These are phyloP conservation scores for Lipomyces yamanashiensis DNA, from an alignment of 805 yeast genomes.

Conservation along the genomic window DNA sequence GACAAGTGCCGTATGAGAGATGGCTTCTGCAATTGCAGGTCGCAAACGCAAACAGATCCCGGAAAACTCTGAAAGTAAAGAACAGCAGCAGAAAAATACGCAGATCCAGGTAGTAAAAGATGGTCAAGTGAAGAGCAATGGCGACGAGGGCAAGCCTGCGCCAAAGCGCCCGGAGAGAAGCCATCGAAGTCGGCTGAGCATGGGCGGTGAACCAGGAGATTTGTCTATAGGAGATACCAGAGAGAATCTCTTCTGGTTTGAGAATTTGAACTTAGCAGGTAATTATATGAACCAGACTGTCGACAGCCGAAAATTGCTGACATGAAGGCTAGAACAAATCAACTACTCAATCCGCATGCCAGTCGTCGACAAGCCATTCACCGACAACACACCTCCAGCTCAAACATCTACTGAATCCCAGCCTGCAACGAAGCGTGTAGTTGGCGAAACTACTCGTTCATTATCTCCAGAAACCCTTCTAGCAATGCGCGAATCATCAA, in stretches of 20 bases:
- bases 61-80: not conserved
- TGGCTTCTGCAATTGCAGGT: slow-evolving; percentile 4
- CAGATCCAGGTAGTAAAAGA: not conserved
- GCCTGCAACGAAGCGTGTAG: not conserved
- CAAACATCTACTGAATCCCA: not conserved
- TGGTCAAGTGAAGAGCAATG: not conserved
- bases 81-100: not conserved
- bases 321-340: slow-evolving; percentile 4
- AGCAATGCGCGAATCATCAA: slow-evolving; percentile 4
- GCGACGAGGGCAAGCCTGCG: not conserved
- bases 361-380: slow-evolving; percentile 9
- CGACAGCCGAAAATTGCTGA: not conserved
- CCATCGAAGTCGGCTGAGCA: not conserved
- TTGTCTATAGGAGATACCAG: not conserved
- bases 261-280: slow-evolving; percentile 17
- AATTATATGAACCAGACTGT: not conserved
- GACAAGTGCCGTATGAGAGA: not conserved
- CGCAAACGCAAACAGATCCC: not conserved
- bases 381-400: not conserved
- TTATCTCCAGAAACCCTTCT: not conserved
- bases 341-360: slow-evolving; percentile 11
- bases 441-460: not conserved
- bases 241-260: slow-evolving; percentile 29
- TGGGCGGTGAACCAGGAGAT: not conserved
- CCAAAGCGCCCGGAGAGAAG: not conserved